Base-by-base conservation (phyloP, 148 eudicot genomes). In the Arctostaphylos glauca region DNA sequence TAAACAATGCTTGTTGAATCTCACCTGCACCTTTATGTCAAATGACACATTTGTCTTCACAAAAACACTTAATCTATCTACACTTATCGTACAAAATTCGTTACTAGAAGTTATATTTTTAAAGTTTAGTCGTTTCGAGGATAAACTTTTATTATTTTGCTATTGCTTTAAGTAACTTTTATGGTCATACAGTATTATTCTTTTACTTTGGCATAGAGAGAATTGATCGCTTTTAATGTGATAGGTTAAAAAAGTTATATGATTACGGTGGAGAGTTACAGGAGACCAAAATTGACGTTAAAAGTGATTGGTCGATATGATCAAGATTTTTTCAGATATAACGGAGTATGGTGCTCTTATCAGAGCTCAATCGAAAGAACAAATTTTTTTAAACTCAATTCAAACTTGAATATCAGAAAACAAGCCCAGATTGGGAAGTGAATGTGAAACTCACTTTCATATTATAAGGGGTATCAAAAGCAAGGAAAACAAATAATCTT, bases 401-500 rank as follows among this genome's bases (percentile, higher is more conserved):
- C 38, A 31, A 31, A 31, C 38, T 31, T 31, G 38, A 31, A 31
- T 31, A 31, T 31, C 18, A 9, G 1, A 23, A 64, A 64, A 64
- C 64, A 23, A 46, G 46, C 7, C 46, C 54, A 55, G 68, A 55
- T 44, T 41, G 44, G 18, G 53, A 43, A 47, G 72, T 74, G 62
- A 25, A 75, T 12, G 41, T 9, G 47, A 16, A 76, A 76, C 64
- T 82, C 60, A 47, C 62, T 13, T 16, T 38, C 44, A 59, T 23
- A 48, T 50, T 74, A 47, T 62, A 53, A 77, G 21, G 59, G 74
- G 76, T 67, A 25, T 77, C 81, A 68, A 47, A 54, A 78, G 56
- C 82, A 41, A 14, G 71, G 78, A 15, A 83, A 70, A 64, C 59
- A 44, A 78, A 80, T 55, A 5, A 78, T 54, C 82, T 78, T 71